Evolutionary conservation across 2,329 filamentous ascomycete genomes (phyloP).

Genomic region (Incumbomyces lentus): DNA sequence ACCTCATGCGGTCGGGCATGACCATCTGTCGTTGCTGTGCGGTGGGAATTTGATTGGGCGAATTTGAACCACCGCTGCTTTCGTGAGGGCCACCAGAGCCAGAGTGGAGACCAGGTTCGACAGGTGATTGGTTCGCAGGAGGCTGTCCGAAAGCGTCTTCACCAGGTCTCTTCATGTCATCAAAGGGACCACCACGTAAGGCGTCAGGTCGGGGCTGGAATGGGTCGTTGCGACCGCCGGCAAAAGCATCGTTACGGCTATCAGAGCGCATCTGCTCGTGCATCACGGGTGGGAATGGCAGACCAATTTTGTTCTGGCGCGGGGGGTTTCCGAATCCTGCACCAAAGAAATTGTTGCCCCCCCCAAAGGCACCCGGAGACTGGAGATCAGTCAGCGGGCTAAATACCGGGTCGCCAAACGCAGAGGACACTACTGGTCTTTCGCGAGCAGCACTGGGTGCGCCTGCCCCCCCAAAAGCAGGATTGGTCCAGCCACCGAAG

Average conservation of each 20-base stretch:
- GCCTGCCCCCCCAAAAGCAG: conserved; percentile 39
- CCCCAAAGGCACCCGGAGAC: conserved; percentile 57
- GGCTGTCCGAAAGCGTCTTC: conserved; percentile 3
- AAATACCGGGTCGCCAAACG: conserved; percentile 56
- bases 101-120: conserved; percentile 14
- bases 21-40: conserved; percentile 81
- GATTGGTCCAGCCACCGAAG: conserved; percentile 40
- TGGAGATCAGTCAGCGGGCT: conserved; percentile 68
- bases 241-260: conserved; percentile 27
- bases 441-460: conserved; percentile 64
- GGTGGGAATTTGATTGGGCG: conserved; percentile 55
- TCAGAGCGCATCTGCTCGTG: conserved; percentile 74
- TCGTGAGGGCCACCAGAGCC: conserved; percentile 18
- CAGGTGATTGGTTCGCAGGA: conserved; percentile 22
- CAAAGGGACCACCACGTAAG: conserved; percentile 13
- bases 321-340: conserved; percentile 50
- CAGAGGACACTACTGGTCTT: conserved; percentile 38
- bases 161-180: conserved; percentile 3
- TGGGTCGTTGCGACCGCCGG: conserved; percentile 12
- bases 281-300: conserved; percentile 78
- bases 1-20: conserved; percentile 97
- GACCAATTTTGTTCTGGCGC: conserved; percentile 71
- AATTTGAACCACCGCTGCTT: conserved; percentile 20
- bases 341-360: conserved; percentile 49
- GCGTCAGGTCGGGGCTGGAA: conserved; percentile 14